Evolutionary conservation across 1,284 basidiomycete species (phyloP).

Genomic region (Coniferiporia weirii): DNA sequence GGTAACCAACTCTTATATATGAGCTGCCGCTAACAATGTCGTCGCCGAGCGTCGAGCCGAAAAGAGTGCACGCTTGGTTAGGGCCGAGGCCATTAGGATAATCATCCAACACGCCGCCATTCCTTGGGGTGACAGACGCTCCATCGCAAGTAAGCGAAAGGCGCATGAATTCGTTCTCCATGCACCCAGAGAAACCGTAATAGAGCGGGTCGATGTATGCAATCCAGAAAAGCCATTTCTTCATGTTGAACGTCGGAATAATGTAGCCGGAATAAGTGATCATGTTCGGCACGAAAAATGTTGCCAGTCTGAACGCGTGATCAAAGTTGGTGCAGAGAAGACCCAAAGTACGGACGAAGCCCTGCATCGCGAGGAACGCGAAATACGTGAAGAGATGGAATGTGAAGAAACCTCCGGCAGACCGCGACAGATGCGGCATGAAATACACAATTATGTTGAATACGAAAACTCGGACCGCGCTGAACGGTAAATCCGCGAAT

Average conservation of each 20-base stretch:
- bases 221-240: constrained; percentile 87
- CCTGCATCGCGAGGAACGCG: constrained; percentile 62
- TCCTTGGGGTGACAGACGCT: constrained; percentile 65
- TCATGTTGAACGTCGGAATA: constrained; percentile 72
- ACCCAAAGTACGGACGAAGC: constrained; percentile 70
- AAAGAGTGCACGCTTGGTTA: constrained; percentile 67
- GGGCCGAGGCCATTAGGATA: constrained; percentile 60
- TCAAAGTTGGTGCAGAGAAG: constrained; percentile 61
- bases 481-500: constrained; percentile 73
- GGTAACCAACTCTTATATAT: constrained; percentile 57
- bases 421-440: constrained; percentile 58
- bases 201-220: constrained; percentile 23
- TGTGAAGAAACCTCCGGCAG: constrained; percentile 64
- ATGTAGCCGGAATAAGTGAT: constrained; percentile 67
- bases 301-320: constrained; percentile 52
- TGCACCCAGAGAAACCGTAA: constrained; percentile 70
- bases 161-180: constrained; percentile 83
- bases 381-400: constrained; percentile 64
- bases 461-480: constrained; percentile 54
- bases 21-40: constrained; percentile 43
- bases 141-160: constrained; percentile 68
- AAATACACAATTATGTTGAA: constrained; percentile 75
- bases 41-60: constrained; percentile 49
- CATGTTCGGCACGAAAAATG: constrained; percentile 64
- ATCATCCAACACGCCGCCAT: constrained; percentile 52